Evolutionary conservation across 2,329 filamentous ascomycete genomes (phyloP), one percentile per base, ranked within the genome.

Genomic region (Chaetomiaceae sp.): DNA sequence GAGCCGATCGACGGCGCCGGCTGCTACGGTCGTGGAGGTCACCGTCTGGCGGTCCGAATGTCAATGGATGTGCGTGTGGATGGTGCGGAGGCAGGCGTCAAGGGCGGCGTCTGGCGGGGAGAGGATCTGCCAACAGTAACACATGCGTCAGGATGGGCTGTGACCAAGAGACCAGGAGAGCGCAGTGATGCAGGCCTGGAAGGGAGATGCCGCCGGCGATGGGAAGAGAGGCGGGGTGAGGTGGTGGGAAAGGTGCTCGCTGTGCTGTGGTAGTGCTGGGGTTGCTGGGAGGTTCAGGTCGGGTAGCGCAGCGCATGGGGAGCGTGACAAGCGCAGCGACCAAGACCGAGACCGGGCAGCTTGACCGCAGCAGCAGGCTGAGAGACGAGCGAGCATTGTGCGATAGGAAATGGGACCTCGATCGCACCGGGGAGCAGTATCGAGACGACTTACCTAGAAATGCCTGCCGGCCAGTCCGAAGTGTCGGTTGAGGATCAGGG

Each of bases 401-500:
- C 30, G 20, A 39, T 38, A 42, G 26, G 40, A 40, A 49, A 51
- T 43, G 45, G 42, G 56, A 32, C 34, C 48, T 56, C 56, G 65
- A 68, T 71, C 68, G 67, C 68, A 61, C 63, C 52, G 44, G 54
- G 49, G 49, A 48, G 48, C 38, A 54, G 60, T 53, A 50, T 54
- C 54, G 54, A 48, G 54, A 56, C 51, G 52, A 66, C 68, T 66
- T 62, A 71, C 68, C 55, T 58, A 59, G 56, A 50, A n/a, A n/a
- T n/a, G n/a, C n/a, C n/a, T n/a, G 56, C 50, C 55, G 49, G 52
- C 55, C 49, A 47, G 61, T 62, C 58, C 62, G 57, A 57, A 60
- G 58, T 62, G 63, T 54, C 54, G 60, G 60, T 51, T 44, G 45
- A 30, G 44, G 50, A 53, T 48, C n/a, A n/a, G n/a, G n/a, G n/a